Base-by-base conservation (phyloP, 179 eudicot species). In the Actinidia polygama region DNA sequence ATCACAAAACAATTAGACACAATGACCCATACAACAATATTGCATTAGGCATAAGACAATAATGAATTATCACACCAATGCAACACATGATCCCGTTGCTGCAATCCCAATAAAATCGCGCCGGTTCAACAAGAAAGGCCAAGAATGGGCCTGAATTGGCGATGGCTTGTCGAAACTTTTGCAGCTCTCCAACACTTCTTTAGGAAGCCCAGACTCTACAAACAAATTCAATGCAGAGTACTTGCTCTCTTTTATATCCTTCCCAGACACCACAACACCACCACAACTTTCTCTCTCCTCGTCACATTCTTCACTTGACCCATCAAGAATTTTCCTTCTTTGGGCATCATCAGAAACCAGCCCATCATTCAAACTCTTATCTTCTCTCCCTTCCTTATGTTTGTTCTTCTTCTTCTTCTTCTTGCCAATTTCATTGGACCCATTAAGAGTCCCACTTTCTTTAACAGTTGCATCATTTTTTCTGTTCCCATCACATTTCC, bases 31-130 rank as follows among this genome's bases (percentile, higher is more conserved):
- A 63, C 4, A 81, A 18, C 18, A 75, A 59, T 12, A 26, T 57
- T 6, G 5, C 26, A 69, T 70, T 55, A 1, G 71, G 40, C 36
- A 36, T 10, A 15, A 53, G 4, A 73, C n/a, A 36, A 4, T 23
- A 61, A n/a, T 12, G 5, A 81, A 26, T 70, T 68, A 77, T 44
- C 64, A 70, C 19, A 61, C 3, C 16, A 70, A 15, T n/a, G n/a
- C 14, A 81, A 47, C 89, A 97, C 99, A 98, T 86, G 99, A 97
- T 2, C 99, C 98, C 73, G 99, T 97, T 23, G 88, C 88, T 6
- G 99, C 99, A 85, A 97, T 97, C 72, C 98, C 99, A 81, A 96
- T 94, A 79, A 97, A 91, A 89, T 95, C 98, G 4, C 98, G 91
- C 7, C 91, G 88, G 55, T 92, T 88, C 85, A 97, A 89, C 50